Evolutionary conservation across 352 stramenopile genomes (phyloP), one percentile per base, ranked within the genome.

Genomic region (Phytophthora fragariaefolia): DNA sequence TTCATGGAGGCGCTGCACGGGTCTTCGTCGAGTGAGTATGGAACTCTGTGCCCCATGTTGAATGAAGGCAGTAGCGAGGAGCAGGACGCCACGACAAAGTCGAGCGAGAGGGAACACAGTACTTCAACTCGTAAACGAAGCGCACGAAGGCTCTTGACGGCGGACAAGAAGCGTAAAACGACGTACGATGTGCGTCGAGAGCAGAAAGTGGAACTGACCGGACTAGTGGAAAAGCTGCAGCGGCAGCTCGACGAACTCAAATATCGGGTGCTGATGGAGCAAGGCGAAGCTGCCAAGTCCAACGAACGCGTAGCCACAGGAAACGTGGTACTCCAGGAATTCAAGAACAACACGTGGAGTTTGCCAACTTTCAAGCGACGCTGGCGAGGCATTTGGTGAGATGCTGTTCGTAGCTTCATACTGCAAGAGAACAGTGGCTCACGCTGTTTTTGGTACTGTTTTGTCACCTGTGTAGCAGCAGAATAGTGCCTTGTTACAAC

Each of bases 171-270:
- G 20, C 66, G 66, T 36, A 75, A 70, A 34, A 70, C 61, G 2
- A 76, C 71, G 34, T 70, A 79, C 53, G 70, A 73, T 17, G 42
- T 73, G 5, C 71, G 71, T 36, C 54, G 67, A 64, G 73, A 84
- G 50, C 26, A 80, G 40, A 82, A 80, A 38, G 30, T 62, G 22
- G 59, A 49, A 27, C 23, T 84, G 23, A 54, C 64, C 4, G 17
- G 12, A 12, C 59, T 82, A 45, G 61, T 76, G 20, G 60, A 63
- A 45, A 51, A 27, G 13, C 55, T 82, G 48, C 70, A 83, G 54
- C 58, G 68, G 36, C 58, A 77, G 12, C 71, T 82, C 46, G 58
- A 73, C 15, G 52, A 71, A 13, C 71, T 84, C 57, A 74, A 84
- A 51, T 77, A 71, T 27, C 55, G 61, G 9, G 69, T 72, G 49